Evolutionary conservation across 208 protist genomes (phyloP), one percentile per base, ranked within the genome.

Genomic region (Crithidia sp.): DNA sequence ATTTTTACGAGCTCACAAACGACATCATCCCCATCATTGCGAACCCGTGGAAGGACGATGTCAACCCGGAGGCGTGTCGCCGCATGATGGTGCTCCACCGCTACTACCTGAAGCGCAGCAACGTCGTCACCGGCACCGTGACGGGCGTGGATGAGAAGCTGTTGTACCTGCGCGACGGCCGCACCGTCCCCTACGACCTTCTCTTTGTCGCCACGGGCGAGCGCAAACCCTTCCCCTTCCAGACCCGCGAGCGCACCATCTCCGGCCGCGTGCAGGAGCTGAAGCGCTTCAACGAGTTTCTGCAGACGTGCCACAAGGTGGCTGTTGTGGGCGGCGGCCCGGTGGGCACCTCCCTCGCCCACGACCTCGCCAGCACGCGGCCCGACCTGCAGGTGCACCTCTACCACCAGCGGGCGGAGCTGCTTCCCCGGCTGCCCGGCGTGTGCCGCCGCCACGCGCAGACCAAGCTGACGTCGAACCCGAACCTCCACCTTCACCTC

Each of bases 1-100:
- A 95, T 71, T 97, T 88, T 62, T 94, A 85, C 67, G 91, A 97
- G 69, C 77, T 95, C 12, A 94, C 90, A 19, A 91, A 92, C 64
- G 90, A 94, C 55, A 82, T 95, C 60, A 95, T 95, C 59, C 86
- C 88, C 2, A 91, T 93, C 43, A 56, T 91, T 16, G 68, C 77
- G 52, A 90, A 91, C 61, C 71, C 77, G 41, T 92, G 88, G 88
- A 81, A 77, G 37, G 85, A 90, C 4, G 81, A 82, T 10, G 79
- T 85, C 60, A 81, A 89, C 60, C 72, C 83, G 37, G 84, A 94
- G 74, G 85, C 89, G 49, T 91, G 85, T 61, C 86, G 90, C 4
- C 84, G 86, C 12, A 84, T 95, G 71, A 82, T 94, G 70, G 77
- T 91, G 52, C 77, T 94, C 19, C 93, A 97, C 67, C 85, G 93